Evolutionary conservation across 768 basidiomycete genomes (phyloP).

Genomic region (Leccinum broughii): DNA sequence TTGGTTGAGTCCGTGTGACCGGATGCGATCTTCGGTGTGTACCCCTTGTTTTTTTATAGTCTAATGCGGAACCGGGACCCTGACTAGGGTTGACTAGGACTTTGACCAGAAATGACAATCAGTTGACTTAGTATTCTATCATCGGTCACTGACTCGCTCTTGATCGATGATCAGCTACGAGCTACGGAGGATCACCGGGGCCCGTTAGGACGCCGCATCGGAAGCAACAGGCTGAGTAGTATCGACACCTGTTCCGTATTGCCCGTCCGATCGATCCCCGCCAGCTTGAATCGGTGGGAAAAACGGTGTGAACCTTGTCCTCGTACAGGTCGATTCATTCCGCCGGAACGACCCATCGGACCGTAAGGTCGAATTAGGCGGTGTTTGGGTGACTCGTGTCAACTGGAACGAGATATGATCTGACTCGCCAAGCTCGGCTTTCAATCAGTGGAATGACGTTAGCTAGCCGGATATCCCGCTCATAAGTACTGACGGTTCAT

Average conservation of each 20-base stretch:
- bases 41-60: background rate
- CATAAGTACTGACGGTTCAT: background rate
- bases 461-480: background rate
- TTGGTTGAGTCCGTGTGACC: too few relatives aligned
- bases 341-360: background rate
- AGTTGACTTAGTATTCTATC: background rate
- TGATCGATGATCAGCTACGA: background rate
- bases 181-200: background rate
- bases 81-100: background rate
- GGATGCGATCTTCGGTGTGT: background rate
- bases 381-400: conserved; percentile 1
- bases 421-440: background rate
- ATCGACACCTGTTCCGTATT: background rate
- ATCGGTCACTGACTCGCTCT: background rate
- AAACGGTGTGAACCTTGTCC: background rate
- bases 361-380: background rate
- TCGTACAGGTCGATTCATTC: background rate
- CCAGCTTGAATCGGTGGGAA: background rate
- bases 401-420: background rate
- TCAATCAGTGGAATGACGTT: background rate
- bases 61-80: background rate
- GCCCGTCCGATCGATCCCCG: background rate
- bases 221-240: background rate
- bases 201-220: background rate
- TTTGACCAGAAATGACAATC: background rate